phyloP scores from a whole-genome alignment of 805 yeast species.

The Saccharomycodes ludwigii region DNA sequence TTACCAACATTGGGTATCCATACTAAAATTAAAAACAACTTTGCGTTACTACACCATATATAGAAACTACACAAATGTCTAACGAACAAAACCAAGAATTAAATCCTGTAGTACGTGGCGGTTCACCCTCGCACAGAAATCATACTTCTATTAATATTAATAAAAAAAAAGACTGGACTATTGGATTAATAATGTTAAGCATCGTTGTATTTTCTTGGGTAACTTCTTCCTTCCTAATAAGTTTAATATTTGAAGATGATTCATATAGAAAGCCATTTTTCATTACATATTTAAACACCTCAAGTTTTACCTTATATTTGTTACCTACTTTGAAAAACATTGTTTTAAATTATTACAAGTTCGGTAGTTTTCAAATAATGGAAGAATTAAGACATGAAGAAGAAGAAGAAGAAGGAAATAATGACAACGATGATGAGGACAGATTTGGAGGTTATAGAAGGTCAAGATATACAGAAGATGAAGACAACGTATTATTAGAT shows the following conservation, averaged over 20 bases:
- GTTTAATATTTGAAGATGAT: slow-evolving; percentile 56
- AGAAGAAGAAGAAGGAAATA: slow-evolving; percentile 14
- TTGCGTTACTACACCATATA: too few species aligned
- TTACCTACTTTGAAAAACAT: slow-evolving; percentile 37
- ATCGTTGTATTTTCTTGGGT: slow-evolving; percentile 87
- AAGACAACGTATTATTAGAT: slow-evolving; percentile 2
- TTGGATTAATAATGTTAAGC: slow-evolving; percentile 63
- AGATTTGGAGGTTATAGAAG: slow-evolving; percentile 1
- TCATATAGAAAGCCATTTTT: slow-evolving; percentile 80
- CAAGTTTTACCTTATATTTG: slow-evolving; percentile 69
- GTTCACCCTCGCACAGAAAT: too few species aligned
- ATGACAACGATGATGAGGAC: slow-evolving; percentile 5
- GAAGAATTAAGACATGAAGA: slow-evolving; percentile 20
- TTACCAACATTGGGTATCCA: too few species aligned
- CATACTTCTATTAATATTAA: not conserved
- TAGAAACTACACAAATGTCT: too few species aligned
- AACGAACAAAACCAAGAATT: too few species aligned
- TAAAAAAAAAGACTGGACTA: slow-evolving; percentile 40
- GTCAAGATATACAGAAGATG: not conserved
- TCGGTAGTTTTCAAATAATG: slow-evolving; percentile 19
- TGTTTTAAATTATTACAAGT: slow-evolving; percentile 15
- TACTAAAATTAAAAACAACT: too few species aligned
- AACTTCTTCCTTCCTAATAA: slow-evolving; percentile 72
- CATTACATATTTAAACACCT: slow-evolving; percentile 84
- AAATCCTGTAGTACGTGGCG: too few species aligned